Evolutionary conservation across 352 stramenopile genomes (phyloP).

Genomic region (Phytophthora ohioensis): DNA sequence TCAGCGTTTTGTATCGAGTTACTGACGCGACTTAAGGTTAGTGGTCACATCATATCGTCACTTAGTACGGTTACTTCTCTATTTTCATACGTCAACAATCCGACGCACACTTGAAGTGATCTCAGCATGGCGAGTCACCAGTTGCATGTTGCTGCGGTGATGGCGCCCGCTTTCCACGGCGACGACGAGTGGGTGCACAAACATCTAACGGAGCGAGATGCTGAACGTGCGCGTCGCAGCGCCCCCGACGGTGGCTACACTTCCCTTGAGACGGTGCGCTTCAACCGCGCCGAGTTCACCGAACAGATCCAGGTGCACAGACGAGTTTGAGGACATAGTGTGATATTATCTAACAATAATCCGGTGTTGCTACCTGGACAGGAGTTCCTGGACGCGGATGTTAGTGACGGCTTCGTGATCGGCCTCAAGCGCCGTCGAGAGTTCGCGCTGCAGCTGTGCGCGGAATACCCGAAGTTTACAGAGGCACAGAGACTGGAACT

Average conservation of each 20-base stretch:
- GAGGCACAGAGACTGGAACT: constrained; percentile 82
- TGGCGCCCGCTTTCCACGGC: constrained; percentile 45
- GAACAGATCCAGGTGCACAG: constrained; percentile 54
- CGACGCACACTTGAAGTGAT: constrained; percentile 19
- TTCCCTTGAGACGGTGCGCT: constrained; percentile 50
- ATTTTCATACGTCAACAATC: constrained; percentile 22
- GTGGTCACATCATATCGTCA: constrained; percentile 4
- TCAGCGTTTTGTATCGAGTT: not conserved
- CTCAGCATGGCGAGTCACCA: constrained; percentile 7
- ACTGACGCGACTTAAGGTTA: not conserved
- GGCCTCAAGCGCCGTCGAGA: constrained; percentile 81
- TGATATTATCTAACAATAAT: not conserved
- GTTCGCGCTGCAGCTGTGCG: constrained; percentile 77
- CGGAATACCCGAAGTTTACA: constrained; percentile 82
- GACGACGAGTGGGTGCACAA: constrained; percentile 64
- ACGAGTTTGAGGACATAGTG: not conserved
- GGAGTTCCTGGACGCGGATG: constrained; percentile 70
- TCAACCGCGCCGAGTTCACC: constrained; percentile 70
- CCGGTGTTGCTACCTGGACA: constrained; percentile 10
- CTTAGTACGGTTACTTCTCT: not conserved
- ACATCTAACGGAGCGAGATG: constrained; percentile 47
- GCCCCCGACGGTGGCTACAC: constrained; percentile 41
- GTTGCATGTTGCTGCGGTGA: not conserved
- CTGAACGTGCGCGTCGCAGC: constrained; percentile 47
- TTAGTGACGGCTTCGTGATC: constrained; percentile 86